Evolutionary conservation across 225 moss, liverwort and hornwort species (phyloP), one percentile per base, ranked within the genome.

Genomic region (Antitrichia curtipendula): DNA sequence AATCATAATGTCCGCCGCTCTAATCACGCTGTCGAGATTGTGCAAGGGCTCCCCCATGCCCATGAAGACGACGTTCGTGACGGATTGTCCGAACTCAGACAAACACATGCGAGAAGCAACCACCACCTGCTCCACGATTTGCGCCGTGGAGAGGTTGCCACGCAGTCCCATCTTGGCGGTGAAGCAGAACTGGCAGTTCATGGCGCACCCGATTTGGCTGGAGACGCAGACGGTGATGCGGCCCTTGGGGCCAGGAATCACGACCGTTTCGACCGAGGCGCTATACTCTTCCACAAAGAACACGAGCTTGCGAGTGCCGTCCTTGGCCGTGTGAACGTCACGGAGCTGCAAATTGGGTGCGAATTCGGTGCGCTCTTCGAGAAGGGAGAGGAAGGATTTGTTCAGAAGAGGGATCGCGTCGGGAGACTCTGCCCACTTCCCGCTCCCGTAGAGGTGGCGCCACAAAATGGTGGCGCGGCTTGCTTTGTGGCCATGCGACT

Each of bases 11-110:
- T 97, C 95, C 56, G 97, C 95, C n/a, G 97, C 97, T 41, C 94
- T 63, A n/a, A 97, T 89, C 5, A 96, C 96, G 58, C 88, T 91
- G n/a, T 97, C 90, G 4, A 92, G 77, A 31, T 97, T 97, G 72
- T 97, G 97, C 10, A 97, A 91, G n/a, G 97, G 97, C 88, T 97
- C 97, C 7, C 97, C 97, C 96, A 97, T 97, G 74, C 97, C 97
- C 96, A 97, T 97, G 90, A 97, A 97, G 21, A 97, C 97, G 29
- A 97, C 96, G 64, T 96, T 97, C 69, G 97, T 96, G 61, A 97
- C 93, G 24, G 59, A 34, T 11, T 87, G 71, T 76, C 94, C 94
- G 31, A 95, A 50, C 28, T 93, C 94, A 22, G 82, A 80, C 29
- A 78, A 86, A 84, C 90, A 94, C 85, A 97, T 88, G 78, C 97